These are phyloP conservation scores for Termitomyces bulborhizus DNA, from an alignment of 768 basidiomycete genomes.

Conservation along the genomic window DNA sequence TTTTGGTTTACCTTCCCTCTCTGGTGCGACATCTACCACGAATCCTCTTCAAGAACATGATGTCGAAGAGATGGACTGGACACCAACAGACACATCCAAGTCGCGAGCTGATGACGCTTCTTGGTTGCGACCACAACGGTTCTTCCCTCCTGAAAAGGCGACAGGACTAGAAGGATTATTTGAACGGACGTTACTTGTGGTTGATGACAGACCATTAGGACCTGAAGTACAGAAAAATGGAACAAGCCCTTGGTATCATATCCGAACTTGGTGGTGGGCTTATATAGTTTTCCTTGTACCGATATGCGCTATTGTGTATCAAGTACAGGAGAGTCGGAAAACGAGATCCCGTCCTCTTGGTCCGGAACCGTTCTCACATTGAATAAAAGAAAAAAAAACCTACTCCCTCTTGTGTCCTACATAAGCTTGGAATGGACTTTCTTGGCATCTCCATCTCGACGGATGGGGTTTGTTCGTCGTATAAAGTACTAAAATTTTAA, in stretches of 20 bases:
- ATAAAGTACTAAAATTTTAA: not conserved
- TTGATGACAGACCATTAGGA: constrained; percentile 32
- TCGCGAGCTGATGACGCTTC: constrained; percentile 27
- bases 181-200: constrained; percentile 47
- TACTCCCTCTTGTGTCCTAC: not conserved
- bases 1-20: constrained; percentile 67
- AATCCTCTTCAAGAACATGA: constrained; percentile 25
- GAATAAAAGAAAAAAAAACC: not conserved
- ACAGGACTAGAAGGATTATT: constrained; percentile 73
- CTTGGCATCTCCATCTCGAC: not conserved
- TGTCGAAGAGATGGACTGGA: constrained; percentile 56
- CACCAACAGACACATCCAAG: constrained; percentile 40
- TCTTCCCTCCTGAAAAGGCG: constrained; percentile 73
- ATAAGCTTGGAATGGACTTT: not conserved
- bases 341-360: constrained; percentile 2
- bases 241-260: constrained; percentile 8
- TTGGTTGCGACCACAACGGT: constrained; percentile 65
- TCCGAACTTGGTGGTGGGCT: constrained; percentile 31
- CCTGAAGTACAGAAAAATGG: not conserved
- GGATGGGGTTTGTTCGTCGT: not conserved
- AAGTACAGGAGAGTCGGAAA: constrained; percentile 14
- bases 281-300: constrained; percentile 26
- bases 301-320: constrained; percentile 20
- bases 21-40: constrained; percentile 18
- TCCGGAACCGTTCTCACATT: constrained; percentile 5